These are phyloP conservation scores for Drechslerella coelobrocha DNA, from an alignment of 2,329 filamentous ascomycete species.

Conservation along the genomic window DNA sequence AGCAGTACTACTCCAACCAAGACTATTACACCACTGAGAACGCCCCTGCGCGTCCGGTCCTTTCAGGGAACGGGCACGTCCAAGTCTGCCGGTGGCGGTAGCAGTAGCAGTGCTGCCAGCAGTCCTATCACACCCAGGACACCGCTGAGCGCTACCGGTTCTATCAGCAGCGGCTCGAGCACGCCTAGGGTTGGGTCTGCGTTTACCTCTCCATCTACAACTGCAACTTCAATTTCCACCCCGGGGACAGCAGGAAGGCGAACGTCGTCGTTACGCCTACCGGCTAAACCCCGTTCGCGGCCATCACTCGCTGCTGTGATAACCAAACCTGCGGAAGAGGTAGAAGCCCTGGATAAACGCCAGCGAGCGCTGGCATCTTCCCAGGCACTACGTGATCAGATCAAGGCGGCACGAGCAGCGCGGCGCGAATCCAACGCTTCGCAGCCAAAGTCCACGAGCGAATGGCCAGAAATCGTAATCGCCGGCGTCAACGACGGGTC, in stretches of 20 bases:
- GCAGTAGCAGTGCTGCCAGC: not conserved
- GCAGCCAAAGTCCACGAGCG: constrained; percentile 55
- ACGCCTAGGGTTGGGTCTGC: too few relatives aligned
- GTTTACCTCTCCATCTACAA: too few relatives aligned
- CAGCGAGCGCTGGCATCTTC: constrained; percentile 51
- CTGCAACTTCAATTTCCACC: too few relatives aligned
- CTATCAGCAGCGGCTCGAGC: too few relatives aligned
- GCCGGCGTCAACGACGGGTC: constrained; percentile 52
- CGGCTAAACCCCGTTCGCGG: constrained; percentile 13
- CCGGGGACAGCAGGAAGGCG: too few relatives aligned
- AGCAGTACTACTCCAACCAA: constrained; percentile 10
- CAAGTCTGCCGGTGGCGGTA: not conserved
- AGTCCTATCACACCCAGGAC: too few relatives aligned
- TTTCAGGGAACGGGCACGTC: constrained; percentile 25
- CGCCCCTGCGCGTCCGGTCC: constrained; percentile 29
- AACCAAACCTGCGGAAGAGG: constrained; percentile 4
- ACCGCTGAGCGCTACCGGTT: too few relatives aligned
- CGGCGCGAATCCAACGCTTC: constrained; percentile 58
- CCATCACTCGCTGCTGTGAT: not conserved
- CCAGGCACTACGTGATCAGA: constrained; percentile 78
- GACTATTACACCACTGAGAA: constrained; percentile 4
- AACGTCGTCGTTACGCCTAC: not conserved
- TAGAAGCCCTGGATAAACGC: constrained; percentile 24
- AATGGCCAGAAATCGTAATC: constrained; percentile 66
- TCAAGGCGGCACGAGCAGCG: constrained; percentile 88